These are phyloP conservation scores for Fusarium clavum DNA, from an alignment of 2,329 filamentous ascomycete genomes.

Conservation along the genomic window DNA sequence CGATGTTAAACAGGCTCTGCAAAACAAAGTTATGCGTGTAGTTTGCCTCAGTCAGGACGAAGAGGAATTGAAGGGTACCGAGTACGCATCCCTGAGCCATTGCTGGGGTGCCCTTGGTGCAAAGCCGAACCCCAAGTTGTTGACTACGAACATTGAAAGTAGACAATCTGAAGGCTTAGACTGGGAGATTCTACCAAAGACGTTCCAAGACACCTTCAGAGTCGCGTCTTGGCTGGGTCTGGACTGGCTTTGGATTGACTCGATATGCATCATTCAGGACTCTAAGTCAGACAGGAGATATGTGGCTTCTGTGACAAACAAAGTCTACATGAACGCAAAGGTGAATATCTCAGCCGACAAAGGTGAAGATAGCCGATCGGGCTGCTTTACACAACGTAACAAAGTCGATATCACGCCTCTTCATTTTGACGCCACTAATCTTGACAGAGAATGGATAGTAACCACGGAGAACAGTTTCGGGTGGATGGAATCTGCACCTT, in stretches of 20 bases:
- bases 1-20: background rate
- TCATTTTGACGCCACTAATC: background rate
- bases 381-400: background rate
- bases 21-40: background rate
- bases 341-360: background rate
- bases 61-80: rapidly evolving
- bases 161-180: background rate
- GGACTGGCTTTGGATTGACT: background rate
- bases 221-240: background rate
- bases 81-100: background rate
- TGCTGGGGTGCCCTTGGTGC: background rate
- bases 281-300: background rate
- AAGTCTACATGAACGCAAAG: background rate
- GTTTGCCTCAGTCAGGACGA: background rate
- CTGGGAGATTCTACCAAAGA: background rate
- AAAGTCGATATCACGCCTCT: background rate
- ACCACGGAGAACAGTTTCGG: background rate
- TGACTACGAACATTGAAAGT: background rate
- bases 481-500: background rate
- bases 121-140: background rate
- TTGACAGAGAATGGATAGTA: background rate
- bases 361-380: background rate
- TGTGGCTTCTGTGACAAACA: background rate
- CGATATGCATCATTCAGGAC: background rate
- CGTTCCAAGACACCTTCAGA: background rate